Evolutionary conservation across 2,329 filamentous ascomycete species (phyloP), one percentile per base, ranked within the genome.

Genomic region (Penicillium glabrum): DNA sequence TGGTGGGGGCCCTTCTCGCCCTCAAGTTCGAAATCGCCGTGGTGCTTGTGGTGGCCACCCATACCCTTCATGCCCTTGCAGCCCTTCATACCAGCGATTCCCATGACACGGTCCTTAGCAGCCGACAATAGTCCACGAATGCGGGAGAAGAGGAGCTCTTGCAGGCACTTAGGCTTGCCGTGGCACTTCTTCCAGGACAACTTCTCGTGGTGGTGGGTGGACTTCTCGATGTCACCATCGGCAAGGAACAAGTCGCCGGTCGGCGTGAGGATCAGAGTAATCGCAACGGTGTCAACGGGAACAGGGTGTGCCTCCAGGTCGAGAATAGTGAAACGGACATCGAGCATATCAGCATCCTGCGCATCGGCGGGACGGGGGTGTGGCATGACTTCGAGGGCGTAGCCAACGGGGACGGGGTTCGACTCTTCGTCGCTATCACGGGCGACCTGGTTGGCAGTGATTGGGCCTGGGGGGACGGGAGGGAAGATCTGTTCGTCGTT

Each of bases 251-350:
- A 66, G 31, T 73, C 69, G 44, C 72, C 73, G 9, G 67, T 62
- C 11, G 63, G 60, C 29, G 72, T 69, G 49, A 73, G 69, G 52
- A 80, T 65, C 19, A 78, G 64, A 33, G 69, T 71, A 44, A 80
- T 69, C 29, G 71, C 69, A 43, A 79, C 65, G 14, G 77, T 77
- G 54, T 78, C 73, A n/a, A 78, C 68, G 19, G 77, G 75, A 10
- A 78, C 75, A 1, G 78, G 77, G 47, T 73, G 69, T 27, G 70
- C 67, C 43, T 75, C 72, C 19, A 80, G 64, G 53, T 77, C 76
- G 27, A 80, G 70, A 35, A 79, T 70, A n/a, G 77, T 79, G 63
- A 80, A 77, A 39, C 75, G 72, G 56, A 79, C 63, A 11, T 71
- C 67, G 2, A 75, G 60, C 24, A 79, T 60, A 9, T 75, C 70